Evolutionary conservation across 345 rosid species (phyloP), one percentile per base, ranked within the genome.

Genomic region (Syzygium aqueum): DNA sequence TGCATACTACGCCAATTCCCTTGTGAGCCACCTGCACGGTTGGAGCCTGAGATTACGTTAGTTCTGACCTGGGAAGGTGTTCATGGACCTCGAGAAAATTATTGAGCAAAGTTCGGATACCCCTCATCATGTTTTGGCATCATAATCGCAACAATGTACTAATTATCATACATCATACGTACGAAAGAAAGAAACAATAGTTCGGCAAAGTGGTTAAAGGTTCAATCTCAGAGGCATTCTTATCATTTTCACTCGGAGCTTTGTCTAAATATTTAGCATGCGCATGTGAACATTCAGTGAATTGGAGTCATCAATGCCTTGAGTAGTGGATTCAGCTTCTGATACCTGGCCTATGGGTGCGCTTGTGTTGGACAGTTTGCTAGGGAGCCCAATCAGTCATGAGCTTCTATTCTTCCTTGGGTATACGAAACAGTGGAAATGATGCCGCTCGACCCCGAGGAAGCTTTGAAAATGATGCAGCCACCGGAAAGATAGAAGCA

Each of bases 371-470:
- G 46, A 43, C 46, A 43, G 46, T 43, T 43, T 43, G 46, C 46
- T 43, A 43, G 46, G 6, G 46, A 43, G 46, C 46, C 46, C 46
- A 43, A 43, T 43, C 46, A 43, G 46, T 43, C 7, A 43, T 43
- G 30, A 53, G 77, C 57, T 27, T 84, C 28, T 84, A 23, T 6
- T 9, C 51, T 15, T 82, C 52, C 50, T 17, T 30, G 94, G 98
- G 97, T 95, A 7, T 96, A 93, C 86, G 96, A 94, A 90, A 95
- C 97, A 5, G 94, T 95, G 90, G 99, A 95, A 88, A 90, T 89
- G 40, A 92, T 97, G 95, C 53, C 93, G 87, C 78, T 92, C 30
- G 89, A 92, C 80, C 98, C 97, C 16, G 96, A 95, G 53, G 97
- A 95, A 90, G 93, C 92, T 65, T 84, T 91, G 86, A 95, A 93